Evolutionary conservation across 2,329 filamentous ascomycete genomes (phyloP).

Genomic region (Thermoascus crustaceus): DNA sequence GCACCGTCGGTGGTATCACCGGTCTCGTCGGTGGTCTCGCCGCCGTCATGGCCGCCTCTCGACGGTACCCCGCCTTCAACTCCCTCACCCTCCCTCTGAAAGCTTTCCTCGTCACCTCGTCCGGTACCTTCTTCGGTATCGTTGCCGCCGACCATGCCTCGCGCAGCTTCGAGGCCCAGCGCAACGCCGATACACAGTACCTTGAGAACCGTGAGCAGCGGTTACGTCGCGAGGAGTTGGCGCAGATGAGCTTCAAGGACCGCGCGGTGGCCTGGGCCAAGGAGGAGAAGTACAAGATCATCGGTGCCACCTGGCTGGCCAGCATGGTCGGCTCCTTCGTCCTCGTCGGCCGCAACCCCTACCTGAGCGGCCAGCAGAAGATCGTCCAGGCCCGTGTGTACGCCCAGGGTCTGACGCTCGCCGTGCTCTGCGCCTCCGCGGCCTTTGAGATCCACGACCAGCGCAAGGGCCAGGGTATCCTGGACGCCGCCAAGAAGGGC

Average conservation of each 20-base stretch:
- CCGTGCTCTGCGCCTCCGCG: constrained; percentile 72
- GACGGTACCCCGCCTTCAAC: constrained; percentile 70
- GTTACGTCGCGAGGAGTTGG: constrained; percentile 45
- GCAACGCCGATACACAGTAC: constrained; percentile 62
- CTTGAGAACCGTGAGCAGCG: constrained; percentile 54
- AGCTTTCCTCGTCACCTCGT: constrained; percentile 76
- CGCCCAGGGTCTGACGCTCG: constrained; percentile 79
- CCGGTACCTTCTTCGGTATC: constrained; percentile 79
- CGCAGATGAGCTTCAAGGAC: constrained; percentile 50
- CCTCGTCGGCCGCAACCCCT: constrained; percentile 69
- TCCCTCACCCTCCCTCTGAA: constrained; percentile 81
- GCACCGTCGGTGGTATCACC: constrained; percentile 60
- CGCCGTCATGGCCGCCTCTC: constrained; percentile 60
- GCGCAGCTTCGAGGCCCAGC: constrained; percentile 60
- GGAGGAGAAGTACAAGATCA: constrained; percentile 78
- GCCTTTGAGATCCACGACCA: constrained; percentile 76
- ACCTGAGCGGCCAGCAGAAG: constrained; percentile 71
- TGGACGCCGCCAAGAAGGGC: constrained; percentile 57
- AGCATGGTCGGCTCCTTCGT: constrained; percentile 68
- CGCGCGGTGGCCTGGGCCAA: constrained; percentile 64
- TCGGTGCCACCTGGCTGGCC: constrained; percentile 72
- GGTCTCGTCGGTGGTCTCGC: constrained; percentile 60
- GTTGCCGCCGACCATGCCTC: constrained; percentile 71
- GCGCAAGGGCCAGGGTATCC: constrained; percentile 52
- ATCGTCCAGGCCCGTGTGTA: constrained; percentile 91